Conservation (phyloP, 345 rosid genomes). For the Brassica napus region Da-Ae NC_063442.1:43255501-43256000, state of each 20-base stretch:
- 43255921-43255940: slow-evolving; percentile 7
- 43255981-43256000: slow-evolving; percentile 98
- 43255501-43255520: slow-evolving; percentile 87
- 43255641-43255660: slow-evolving; percentile 51
- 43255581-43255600: neutral
- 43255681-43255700: slow-evolving; percentile 99
- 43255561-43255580: neutral
- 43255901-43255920: neutral
- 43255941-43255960: neutral
- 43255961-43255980: slow-evolving; percentile 56
- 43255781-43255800: neutral
- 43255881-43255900: slow-evolving; percentile 66
- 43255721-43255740: slow-evolving; percentile 39
- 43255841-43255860: slow-evolving; percentile 96
- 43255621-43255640: neutral
- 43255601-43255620: neutral
- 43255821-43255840: slow-evolving; percentile 99
- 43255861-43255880: slow-evolving; percentile 97
- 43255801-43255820: slow-evolving; percentile 52
- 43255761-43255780: slow-evolving; percentile 1
- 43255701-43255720: slow-evolving; percentile 90
- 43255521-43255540: slow-evolving; percentile 98
- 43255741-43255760: neutral
- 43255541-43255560: slow-evolving; percentile 97
- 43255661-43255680: slow-evolving; percentile 95